These are phyloP conservation scores for Aspergillus steynii DNA, from an alignment of 495 filamentous ascomycete species.

Conservation along the genomic window DNA sequence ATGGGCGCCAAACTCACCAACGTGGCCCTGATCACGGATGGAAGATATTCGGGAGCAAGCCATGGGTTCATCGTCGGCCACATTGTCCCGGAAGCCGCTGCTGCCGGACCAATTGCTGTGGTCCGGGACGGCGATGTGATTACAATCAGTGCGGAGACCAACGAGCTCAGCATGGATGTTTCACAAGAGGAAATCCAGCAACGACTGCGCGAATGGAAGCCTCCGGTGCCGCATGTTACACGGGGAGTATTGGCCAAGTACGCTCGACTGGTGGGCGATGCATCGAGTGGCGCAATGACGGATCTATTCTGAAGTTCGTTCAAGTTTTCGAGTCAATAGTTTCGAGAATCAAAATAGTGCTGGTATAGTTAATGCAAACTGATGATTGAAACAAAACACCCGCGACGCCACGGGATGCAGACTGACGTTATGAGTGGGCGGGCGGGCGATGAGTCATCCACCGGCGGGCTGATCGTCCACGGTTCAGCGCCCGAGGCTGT, in stretches of 20 bases:
- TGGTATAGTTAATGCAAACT: too few species aligned
- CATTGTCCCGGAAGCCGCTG: slow-evolving; percentile 87
- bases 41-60: slow-evolving; percentile 83
- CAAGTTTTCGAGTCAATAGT: background rate
- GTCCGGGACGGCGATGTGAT: slow-evolving; percentile 81
- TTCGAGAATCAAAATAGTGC: too few species aligned
- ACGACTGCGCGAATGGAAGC: slow-evolving; percentile 70
- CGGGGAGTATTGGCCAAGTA: slow-evolving; percentile 92
- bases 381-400: background rate
- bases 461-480: slow-evolving; percentile 29
- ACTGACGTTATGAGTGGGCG: slow-evolving; percentile 7
- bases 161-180: slow-evolving; percentile 74
- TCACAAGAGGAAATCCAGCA: slow-evolving; percentile 70
- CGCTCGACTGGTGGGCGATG: slow-evolving; percentile 70
- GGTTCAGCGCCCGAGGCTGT: slow-evolving; percentile 27
- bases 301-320: slow-evolving; percentile 42
- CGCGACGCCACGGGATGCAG: slow-evolving; percentile 7
- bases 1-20: slow-evolving; percentile 91
- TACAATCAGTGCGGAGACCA: slow-evolving; percentile 81
- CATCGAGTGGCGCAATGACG: slow-evolving; percentile 66
- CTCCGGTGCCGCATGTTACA: slow-evolving; percentile 71
- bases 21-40: slow-evolving; percentile 91
- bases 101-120: slow-evolving; percentile 78
- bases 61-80: slow-evolving; percentile 98
- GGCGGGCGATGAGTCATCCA: slow-evolving; percentile 2